A percentile compares a stretch with the other conserved stretches of the same genome.
phyloP scores from a whole-genome alignment of 169 alveolate species.

The Babesia sp. region DNA sequence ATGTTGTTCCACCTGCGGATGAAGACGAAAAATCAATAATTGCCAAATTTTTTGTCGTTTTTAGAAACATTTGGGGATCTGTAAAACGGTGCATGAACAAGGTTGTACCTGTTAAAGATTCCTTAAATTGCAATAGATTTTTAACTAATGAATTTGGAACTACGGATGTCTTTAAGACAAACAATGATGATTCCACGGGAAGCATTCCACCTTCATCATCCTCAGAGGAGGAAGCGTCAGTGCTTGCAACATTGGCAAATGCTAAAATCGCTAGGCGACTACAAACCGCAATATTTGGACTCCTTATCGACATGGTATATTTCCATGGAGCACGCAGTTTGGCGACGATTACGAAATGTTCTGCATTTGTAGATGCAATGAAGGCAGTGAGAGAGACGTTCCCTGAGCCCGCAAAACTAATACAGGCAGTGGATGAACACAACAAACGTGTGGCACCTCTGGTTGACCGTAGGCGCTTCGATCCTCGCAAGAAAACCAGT shows the following conservation, averaged over 20 bases:
- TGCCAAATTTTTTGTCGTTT: not conserved
- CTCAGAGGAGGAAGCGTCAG: not conserved
- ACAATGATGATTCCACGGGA: too few relatives aligned
- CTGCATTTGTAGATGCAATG: constrained; percentile 28
- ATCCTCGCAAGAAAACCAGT: constrained; percentile 16
- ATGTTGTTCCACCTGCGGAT: not conserved
- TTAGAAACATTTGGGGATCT: not conserved
- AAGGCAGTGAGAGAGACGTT: not conserved
- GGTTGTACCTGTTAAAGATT: not conserved
- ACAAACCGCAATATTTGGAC: constrained; percentile 51
- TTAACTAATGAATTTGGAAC: too few relatives aligned
- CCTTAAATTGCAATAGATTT: not conserved
- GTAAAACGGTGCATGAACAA: not conserved
- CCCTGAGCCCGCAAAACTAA: not conserved
- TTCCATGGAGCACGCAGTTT: constrained; percentile 37
- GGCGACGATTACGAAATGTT: constrained; percentile 16
- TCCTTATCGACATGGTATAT: constrained; percentile 46
- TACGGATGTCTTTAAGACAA: too few relatives aligned
- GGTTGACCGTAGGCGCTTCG: constrained; percentile 27
- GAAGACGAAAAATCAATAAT: not conserved
- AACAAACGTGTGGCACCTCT: constrained; percentile 16
- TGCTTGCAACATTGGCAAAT: not conserved
- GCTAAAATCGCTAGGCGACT: constrained; percentile 23
- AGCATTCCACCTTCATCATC: too few relatives aligned
- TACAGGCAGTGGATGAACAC: constrained; percentile 24